Base-by-base conservation (phyloP, 768 basidiomycete species). In the Boletus edulis region DNA sequence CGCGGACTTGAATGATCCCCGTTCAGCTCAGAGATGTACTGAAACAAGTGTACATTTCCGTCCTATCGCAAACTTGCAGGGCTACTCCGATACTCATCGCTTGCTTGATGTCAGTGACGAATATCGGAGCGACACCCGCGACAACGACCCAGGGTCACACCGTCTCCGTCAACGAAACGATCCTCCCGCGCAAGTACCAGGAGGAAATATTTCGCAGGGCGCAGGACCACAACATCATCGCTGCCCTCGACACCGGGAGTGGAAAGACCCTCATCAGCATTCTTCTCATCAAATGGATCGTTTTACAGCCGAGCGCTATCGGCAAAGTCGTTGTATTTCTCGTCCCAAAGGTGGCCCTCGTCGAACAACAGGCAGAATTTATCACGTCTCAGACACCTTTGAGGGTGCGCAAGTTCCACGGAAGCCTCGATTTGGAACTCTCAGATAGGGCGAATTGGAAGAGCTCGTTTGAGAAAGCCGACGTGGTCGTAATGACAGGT, bases 401-500 rank as follows among this genome's bases (percentile, higher is more conserved):
- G 41, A 81, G 81, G 38, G 85, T 93, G 20, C 72, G 78, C 29
- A 85, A 85, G 62, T 79, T 91, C 27, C 81, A 84, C 57, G 93
- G 92, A 15, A 80, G 82, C 9, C 74, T 86, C 39, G 84, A 86
- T n/a, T 74, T 90, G 50, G 84, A 88, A 60, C 76, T 89, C 55
- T 81, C 85, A 41, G 83, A 94, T 63, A 75, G 84, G 50, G 61
- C 62, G 13, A 78, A 78, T 46, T 94, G 91, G 92, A 76, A 72
- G 61, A 74, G 74, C 37, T 79, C 84, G 52, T 83, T 94, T 48
- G 73, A 79, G 53, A 68, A 74, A 7, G 73, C 83, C 40, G 90
- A 94, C 67, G 86, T 94, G 9, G 78, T 92, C 52, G 90, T 96
- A 3, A 89, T 93, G 84, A 94, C 94, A 12, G 84, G 89, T 91